Percentiles rank a stretch among this genome's conserved stretches.
Evolutionary conservation across 2,329 filamentous ascomycete species (phyloP).

Genomic region (Emmonsiellopsis sp.): DNA sequence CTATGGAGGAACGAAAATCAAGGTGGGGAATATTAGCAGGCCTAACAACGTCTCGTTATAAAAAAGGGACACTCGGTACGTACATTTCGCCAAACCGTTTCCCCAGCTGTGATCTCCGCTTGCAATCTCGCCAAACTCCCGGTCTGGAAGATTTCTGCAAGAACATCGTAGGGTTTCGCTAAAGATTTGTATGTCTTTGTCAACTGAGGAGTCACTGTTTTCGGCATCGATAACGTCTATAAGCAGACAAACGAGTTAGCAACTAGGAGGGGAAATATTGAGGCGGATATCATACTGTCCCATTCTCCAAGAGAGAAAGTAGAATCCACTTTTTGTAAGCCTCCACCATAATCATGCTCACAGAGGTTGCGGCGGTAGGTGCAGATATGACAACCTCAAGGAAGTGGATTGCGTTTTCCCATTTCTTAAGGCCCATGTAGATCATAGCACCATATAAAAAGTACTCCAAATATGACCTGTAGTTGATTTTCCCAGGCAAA

Average conservation of each 20-base stretch:
- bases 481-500: slow-evolving; percentile 31
- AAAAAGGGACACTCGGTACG: slow-evolving; percentile 11
- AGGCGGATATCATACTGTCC: slow-evolving; percentile 38
- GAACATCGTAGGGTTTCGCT: slow-evolving; percentile 58
- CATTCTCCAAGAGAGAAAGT: slow-evolving; percentile 61
- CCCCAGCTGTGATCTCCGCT: slow-evolving; percentile 52
- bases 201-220: slow-evolving; percentile 38
- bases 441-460: slow-evolving; percentile 56
- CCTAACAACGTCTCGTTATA: background rate
- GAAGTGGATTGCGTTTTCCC: slow-evolving; percentile 52
- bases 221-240: slow-evolving; percentile 43
- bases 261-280: background rate
- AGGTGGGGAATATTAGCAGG: background rate
- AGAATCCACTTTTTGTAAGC: slow-evolving; percentile 89
- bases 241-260: slow-evolving; percentile 4
- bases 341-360: slow-evolving; percentile 73
- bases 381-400: slow-evolving; percentile 58
- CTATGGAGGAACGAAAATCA: slow-evolving; percentile 16
- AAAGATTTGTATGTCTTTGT: slow-evolving; percentile 49
- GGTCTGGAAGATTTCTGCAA: slow-evolving; percentile 60
- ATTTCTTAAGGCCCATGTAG: slow-evolving; percentile 52
- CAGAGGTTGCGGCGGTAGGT: slow-evolving; percentile 49
- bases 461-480: slow-evolving; percentile 49
- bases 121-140: slow-evolving; percentile 50
- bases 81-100: slow-evolving; percentile 51